A percentile compares a stretch with the other conserved stretches of the same genome.
Conservation (phyloP, 169 alveolate species). For the Cryptosporidium viatorum region DNA sequence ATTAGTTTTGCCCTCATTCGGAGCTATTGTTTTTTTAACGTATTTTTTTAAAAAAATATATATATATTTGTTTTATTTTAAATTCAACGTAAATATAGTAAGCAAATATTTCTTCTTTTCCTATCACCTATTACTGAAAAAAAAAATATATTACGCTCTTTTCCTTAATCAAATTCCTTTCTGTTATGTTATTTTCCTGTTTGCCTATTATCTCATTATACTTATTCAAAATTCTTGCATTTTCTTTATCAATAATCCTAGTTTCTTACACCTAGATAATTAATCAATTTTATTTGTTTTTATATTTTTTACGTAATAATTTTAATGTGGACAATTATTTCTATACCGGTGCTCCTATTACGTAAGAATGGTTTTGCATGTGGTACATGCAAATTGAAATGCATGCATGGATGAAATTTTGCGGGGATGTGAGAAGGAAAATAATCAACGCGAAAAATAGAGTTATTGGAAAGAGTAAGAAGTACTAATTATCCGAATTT, state of each 20-base stretch:
- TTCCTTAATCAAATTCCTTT: background rate
- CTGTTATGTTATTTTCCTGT: background rate
- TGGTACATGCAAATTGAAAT: background rate
- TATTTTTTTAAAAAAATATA: background rate
- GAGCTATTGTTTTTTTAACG: background rate
- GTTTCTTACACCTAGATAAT: background rate
- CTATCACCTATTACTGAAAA: background rate
- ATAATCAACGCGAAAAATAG: slow-evolving; percentile 25
- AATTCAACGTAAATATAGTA: background rate
- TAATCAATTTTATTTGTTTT: background rate
- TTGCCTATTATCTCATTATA: background rate
- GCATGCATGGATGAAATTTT: background rate
- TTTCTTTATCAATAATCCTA: background rate
- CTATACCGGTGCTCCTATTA: background rate
- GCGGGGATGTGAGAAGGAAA: background rate
- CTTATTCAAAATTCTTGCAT: slow-evolving; percentile 1
- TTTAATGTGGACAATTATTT: background rate
- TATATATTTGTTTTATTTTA: background rate
- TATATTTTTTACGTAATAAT: background rate
- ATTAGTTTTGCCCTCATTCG: slow-evolving; percentile 1
- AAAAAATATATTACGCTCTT: background rate
- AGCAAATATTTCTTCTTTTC: background rate
- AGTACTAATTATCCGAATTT: background rate
- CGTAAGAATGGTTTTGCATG: background rate
- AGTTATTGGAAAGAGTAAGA: slow-evolving; percentile 17